Evolutionary conservation across 345 rosid genomes (phyloP).

Genomic region (Hirschfeldia incana): DNA sequence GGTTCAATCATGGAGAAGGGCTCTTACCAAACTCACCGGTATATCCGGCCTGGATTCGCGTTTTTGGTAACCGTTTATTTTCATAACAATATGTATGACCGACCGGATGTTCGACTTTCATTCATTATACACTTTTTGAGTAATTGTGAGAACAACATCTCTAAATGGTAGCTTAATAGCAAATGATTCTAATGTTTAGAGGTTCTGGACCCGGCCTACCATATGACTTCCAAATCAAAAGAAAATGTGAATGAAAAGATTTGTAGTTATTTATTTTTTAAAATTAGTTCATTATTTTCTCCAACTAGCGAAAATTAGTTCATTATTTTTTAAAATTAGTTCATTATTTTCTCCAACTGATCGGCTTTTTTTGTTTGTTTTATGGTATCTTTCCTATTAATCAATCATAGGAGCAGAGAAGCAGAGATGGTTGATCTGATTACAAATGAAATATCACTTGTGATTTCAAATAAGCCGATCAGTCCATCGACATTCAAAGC

Average conservation of each 20-base stretch:
- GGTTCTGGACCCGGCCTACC: too few relatives aligned
- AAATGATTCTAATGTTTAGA: too few relatives aligned
- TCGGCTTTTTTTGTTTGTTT: too few relatives aligned
- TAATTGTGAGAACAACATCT: background rate
- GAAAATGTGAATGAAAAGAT: too few relatives aligned
- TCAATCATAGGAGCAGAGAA: background rate
- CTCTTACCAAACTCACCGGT: conserved; percentile 8
- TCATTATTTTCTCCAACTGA: too few relatives aligned
- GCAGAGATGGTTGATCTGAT: background rate
- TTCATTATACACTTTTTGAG: background rate
- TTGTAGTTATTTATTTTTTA: too few relatives aligned
- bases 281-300: too few relatives aligned
- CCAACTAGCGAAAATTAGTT: too few relatives aligned
- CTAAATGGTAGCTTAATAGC: background rate
- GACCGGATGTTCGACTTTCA: background rate
- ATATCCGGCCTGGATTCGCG: background rate
- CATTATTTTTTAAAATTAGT: too few relatives aligned
- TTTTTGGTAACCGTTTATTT: background rate
- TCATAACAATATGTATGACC: background rate
- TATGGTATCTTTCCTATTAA: background rate
- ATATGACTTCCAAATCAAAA: too few relatives aligned
- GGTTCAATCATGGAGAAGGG: conserved; percentile 19
- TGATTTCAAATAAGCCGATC: background rate
- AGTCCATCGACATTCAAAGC: background rate
- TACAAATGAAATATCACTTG: conserved; percentile 2